Evolutionary conservation across 768 basidiomycete genomes (phyloP).

Genomic region (Pleurotus ostreatus): DNA sequence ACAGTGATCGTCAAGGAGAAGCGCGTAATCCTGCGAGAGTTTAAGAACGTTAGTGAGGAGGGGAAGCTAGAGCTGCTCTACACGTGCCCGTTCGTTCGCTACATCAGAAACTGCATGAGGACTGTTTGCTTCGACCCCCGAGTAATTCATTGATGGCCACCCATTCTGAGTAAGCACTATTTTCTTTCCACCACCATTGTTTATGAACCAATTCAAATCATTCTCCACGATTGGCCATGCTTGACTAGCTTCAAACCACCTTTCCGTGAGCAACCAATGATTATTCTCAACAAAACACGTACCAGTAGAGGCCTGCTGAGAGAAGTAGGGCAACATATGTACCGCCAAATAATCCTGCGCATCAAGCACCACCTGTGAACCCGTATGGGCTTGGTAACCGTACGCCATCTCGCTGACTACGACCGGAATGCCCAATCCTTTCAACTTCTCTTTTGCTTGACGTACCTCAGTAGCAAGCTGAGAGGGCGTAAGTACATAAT

Average conservation of each 20-base stretch:
- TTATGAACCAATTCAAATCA: conserved; percentile 66
- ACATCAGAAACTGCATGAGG: conserved; percentile 54
- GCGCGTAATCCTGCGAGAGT: conserved; percentile 49
- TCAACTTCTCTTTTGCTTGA: conserved; percentile 43
- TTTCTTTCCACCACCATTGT: conserved; percentile 62
- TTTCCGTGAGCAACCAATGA: neutral
- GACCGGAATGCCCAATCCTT: conserved; percentile 56
- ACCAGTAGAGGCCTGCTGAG: conserved; percentile 52
- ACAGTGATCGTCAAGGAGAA: conserved; percentile 61
- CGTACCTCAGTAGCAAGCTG: conserved; percentile 49
- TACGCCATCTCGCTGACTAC: conserved; percentile 67
- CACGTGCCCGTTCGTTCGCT: conserved; percentile 51
- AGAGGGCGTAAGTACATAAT: conserved; percentile 45
- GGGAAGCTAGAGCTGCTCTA: neutral
- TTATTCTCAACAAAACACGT: conserved; percentile 7
- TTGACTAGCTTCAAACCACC: conserved; percentile 35
- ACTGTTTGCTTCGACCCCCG: conserved; percentile 63
- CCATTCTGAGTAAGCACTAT: conserved; percentile 78
- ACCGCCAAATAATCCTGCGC: conserved; percentile 61
- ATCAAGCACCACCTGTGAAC: conserved; percentile 49
- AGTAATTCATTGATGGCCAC: conserved; percentile 67
- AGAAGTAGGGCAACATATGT: conserved; percentile 72
- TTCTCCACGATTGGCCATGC: conserved; percentile 60
- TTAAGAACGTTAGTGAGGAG: neutral
- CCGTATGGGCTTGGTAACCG: conserved; percentile 47